Conservation (phyloP, 202 grass and related monocot genomes). For the Hordeum pubiflorum region DNA sequence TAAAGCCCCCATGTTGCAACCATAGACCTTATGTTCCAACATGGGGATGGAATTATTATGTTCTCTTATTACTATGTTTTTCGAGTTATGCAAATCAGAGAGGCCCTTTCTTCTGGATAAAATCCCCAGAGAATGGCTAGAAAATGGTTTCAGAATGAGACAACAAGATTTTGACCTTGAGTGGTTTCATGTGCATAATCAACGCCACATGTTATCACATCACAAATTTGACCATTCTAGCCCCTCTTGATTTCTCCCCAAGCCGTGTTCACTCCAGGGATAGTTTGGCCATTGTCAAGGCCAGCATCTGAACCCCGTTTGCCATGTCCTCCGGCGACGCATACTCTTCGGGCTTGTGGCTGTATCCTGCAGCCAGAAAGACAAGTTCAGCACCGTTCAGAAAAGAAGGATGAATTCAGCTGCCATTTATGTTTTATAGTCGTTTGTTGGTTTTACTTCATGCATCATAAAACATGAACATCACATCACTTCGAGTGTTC, state of each 20-base stretch:
- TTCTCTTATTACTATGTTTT: no score
- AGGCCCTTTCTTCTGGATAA: no score
- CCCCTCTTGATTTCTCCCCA: background rate
- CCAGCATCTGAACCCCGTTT: constrained; percentile 79
- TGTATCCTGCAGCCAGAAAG: constrained; percentile 53
- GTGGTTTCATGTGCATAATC: background rate
- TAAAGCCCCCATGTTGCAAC: no score
- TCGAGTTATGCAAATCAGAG: no score
- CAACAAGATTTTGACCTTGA: background rate
- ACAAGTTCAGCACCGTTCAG: background rate
- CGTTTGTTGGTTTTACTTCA: background rate
- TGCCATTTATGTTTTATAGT: background rate
- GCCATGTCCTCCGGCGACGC: constrained; percentile 60
- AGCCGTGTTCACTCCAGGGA: constrained; percentile 40
- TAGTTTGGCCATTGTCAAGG: constrained; percentile 69
- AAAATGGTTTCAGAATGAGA: background rate
- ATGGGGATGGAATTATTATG: background rate
- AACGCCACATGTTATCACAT: background rate
- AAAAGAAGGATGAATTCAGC: background rate
- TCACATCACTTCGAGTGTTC: background rate
- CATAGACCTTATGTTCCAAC: background rate
- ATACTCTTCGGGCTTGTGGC: constrained; percentile 90
- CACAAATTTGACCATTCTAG: background rate
- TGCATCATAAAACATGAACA: background rate
- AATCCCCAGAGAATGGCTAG: no score